These are phyloP conservation scores for Candida rishiriensis DNA, from an alignment of 805 yeast species.

Conservation along the genomic window DNA sequence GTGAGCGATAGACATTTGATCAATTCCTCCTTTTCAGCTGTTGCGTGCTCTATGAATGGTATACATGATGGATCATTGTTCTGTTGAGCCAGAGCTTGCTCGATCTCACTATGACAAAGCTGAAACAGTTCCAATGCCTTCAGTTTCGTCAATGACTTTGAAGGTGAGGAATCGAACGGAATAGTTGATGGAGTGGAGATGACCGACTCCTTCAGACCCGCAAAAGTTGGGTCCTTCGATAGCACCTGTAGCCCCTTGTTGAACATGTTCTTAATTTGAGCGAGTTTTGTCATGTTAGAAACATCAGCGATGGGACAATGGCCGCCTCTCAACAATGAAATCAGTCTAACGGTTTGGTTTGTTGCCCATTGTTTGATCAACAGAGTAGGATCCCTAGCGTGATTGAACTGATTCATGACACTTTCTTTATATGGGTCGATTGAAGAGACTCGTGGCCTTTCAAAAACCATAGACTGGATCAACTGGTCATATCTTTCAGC, in stretches of 20 bases:
- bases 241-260: slow-evolving; percentile 28
- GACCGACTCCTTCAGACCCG: slow-evolving; percentile 47
- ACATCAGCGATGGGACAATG: slow-evolving; percentile 3
- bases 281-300: slow-evolving; percentile 17
- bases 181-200: slow-evolving; percentile 38
- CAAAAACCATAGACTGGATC: slow-evolving; percentile 3
- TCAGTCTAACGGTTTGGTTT: slow-evolving; percentile 14
- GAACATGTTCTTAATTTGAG: slow-evolving; percentile 25
- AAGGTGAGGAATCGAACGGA: neutral
- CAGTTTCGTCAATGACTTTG: neutral
- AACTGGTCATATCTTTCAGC: slow-evolving; percentile 8
- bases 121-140: slow-evolving; percentile 1
- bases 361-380: slow-evolving; percentile 4
- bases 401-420: neutral
- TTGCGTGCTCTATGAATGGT: neutral
- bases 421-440: neutral
- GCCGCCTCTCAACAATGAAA: slow-evolving; percentile 7
- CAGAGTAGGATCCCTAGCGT: neutral
- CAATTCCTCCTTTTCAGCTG: slow-evolving; percentile 18
- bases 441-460: neutral
- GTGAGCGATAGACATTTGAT: slow-evolving; percentile 9
- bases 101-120: neutral
- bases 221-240: slow-evolving; percentile 44
- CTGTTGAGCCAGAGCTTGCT: neutral
- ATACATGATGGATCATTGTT: neutral